These are phyloP conservation scores for Potentilla sterilis DNA, from an alignment of 306 rosid species.

Conservation along the genomic window DNA sequence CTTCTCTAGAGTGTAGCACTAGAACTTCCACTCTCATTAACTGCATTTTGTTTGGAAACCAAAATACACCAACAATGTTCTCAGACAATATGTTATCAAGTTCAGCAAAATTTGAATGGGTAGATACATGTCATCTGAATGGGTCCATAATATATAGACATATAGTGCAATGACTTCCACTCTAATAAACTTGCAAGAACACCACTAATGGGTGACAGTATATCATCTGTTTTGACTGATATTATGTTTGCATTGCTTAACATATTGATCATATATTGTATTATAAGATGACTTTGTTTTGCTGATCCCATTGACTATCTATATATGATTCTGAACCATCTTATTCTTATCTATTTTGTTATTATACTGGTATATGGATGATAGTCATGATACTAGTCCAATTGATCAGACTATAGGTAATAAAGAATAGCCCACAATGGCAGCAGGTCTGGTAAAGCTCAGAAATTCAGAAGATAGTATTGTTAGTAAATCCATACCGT, in stretches of 20 bases:
- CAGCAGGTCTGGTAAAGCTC: not conserved
- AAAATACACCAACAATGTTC: not conserved
- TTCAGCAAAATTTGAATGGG: not conserved
- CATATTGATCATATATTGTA: not conserved
- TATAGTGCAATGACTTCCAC: not conserved
- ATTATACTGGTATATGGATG: not conserved
- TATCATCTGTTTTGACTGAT: not conserved
- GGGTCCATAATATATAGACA: not conserved
- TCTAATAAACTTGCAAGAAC: not conserved
- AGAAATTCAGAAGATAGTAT: not conserved
- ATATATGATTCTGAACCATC: not conserved
- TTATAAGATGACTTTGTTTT: not conserved
- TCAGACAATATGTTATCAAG: not conserved
- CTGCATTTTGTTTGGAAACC: not conserved
- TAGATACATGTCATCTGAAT: not conserved
- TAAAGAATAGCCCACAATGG: not conserved
- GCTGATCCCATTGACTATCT: too few relatives aligned
- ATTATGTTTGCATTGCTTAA: not conserved
- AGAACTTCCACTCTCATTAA: not conserved
- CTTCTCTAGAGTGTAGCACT: not conserved
- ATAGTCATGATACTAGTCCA: too few relatives aligned
- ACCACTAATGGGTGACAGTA: not conserved
- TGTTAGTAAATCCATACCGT: conserved; percentile 48
- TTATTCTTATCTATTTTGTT: not conserved
- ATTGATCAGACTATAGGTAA: not conserved